Evolutionary conservation across 192 early-diverging fungal genomes (phyloP).

Genomic region (Coemansia sp.): DNA sequence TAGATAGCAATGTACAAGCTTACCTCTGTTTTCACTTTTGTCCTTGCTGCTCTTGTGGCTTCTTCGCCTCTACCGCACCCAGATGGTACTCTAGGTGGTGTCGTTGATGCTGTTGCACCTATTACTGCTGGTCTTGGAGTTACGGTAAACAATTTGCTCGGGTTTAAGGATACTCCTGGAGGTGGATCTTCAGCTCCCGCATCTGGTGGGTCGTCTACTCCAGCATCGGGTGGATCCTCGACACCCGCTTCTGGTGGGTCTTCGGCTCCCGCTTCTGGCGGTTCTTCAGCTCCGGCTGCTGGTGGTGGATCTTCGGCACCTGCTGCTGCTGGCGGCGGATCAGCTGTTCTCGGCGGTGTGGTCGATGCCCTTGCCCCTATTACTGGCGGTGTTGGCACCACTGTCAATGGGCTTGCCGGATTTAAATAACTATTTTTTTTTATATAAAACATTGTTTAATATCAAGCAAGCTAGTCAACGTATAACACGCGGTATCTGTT

Average conservation of each 20-base stretch:
- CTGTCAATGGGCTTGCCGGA: background rate
- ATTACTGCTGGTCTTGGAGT: conserved; percentile 8
- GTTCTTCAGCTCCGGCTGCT: background rate
- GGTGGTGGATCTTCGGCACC: background rate
- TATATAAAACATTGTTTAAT: background rate
- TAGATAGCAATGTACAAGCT: conserved; percentile 4
- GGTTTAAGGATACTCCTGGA: conserved; percentile 2
- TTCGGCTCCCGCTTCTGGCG: background rate
- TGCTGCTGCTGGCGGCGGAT: background rate
- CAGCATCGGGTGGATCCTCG: background rate
- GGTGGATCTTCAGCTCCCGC: conserved; percentile 3
- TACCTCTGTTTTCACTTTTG: conserved; percentile 6
- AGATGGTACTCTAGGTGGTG: conserved; percentile 3
- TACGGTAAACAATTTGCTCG: background rate
- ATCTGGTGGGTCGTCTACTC: background rate
- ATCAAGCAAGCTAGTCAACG: too few relatives aligned
- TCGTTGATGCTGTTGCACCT: conserved; percentile 9
- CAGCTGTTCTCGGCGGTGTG: conserved; percentile 3
- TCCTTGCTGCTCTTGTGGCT: conserved; percentile 6
- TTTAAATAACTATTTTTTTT: background rate
- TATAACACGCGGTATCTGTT: too few relatives aligned
- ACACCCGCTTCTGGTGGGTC: background rate
- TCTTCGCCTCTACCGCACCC: conserved; percentile 6
- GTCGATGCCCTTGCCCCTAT: conserved; percentile 1
- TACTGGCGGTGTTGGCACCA: background rate